A percentile compares a stretch with the other conserved stretches of the same genome.
Conservation (phyloP, 2,329 filamentous ascomycete species). For the Ilyonectria mors-panacis region DNA sequence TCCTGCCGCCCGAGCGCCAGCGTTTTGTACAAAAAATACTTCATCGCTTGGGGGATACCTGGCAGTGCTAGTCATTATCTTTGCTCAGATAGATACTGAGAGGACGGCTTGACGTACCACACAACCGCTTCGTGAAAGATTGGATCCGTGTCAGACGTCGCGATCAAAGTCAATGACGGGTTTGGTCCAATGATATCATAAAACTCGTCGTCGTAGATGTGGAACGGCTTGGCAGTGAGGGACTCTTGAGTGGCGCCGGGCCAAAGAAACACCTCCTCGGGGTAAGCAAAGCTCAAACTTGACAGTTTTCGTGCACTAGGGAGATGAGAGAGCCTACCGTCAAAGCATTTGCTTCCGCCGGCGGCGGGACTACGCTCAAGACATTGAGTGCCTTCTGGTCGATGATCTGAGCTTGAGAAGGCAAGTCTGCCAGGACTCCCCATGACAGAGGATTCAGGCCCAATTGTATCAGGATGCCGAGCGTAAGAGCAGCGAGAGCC, state of each 20-base stretch:
- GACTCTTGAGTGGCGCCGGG: conserved; percentile 42
- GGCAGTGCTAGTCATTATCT: too few species aligned
- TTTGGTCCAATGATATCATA: conserved; percentile 63
- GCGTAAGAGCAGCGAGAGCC: conserved; percentile 32
- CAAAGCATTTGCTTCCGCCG: conserved; percentile 36
- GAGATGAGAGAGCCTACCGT: conserved; percentile 20
- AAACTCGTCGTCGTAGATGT: conserved; percentile 66
- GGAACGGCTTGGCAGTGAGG: conserved; percentile 42
- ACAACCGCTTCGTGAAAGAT: conserved; percentile 71
- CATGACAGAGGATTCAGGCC: conserved; percentile 21
- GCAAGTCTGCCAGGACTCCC: conserved; percentile 55
- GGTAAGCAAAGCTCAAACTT: neutral
- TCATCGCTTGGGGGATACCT: conserved; percentile 63
- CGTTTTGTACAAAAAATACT: conserved; percentile 69
- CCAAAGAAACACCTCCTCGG: conserved; percentile 36
- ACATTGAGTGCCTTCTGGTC: conserved; percentile 43
- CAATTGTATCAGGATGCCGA: conserved; percentile 32
- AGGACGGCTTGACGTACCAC: conserved; percentile 51
- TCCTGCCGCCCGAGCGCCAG: conserved; percentile 61
- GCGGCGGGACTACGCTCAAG: conserved; percentile 33
- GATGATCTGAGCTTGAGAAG: conserved; percentile 38
- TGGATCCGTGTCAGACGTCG: conserved; percentile 59
- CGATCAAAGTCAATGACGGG: conserved; percentile 66
- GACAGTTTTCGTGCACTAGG: neutral
- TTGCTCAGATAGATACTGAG: neutral